Conservation (phyloP, 1,284 basidiomycete genomes). For the Malassezia pachydermatis region DNA sequence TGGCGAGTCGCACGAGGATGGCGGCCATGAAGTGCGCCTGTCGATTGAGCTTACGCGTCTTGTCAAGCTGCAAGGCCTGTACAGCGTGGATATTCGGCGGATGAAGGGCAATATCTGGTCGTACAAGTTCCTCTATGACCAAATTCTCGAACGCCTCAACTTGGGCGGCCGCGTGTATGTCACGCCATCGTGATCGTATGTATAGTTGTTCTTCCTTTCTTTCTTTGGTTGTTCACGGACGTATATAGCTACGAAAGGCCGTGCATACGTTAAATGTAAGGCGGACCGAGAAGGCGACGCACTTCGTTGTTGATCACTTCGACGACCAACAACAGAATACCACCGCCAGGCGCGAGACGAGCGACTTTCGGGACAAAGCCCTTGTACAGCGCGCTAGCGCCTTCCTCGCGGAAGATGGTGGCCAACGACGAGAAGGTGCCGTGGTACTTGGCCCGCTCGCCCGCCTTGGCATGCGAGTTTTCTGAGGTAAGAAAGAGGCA, state of each 20-base stretch:
- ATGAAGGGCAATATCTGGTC: slow-evolving; percentile 45
- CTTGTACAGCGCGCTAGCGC: slow-evolving; percentile 79
- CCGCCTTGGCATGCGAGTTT: slow-evolving; percentile 51
- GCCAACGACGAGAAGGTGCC: slow-evolving; percentile 64
- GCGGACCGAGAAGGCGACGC: slow-evolving; percentile 32
- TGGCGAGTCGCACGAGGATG: slow-evolving; percentile 35
- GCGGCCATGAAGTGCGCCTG: slow-evolving; percentile 45
- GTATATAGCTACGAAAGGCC: neutral
- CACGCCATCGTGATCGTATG: too few relatives aligned
- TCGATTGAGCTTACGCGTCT: slow-evolving; percentile 44
- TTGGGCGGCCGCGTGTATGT: slow-evolving; percentile 16
- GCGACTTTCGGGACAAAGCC: slow-evolving; percentile 62
- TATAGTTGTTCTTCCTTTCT: too few relatives aligned
- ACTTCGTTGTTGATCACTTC: slow-evolving; percentile 31
- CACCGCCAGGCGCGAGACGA: slow-evolving; percentile 82
- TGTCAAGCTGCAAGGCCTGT: slow-evolving; percentile 40
- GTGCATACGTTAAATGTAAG: slow-evolving; percentile 26
- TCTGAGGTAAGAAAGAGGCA: too few relatives aligned
- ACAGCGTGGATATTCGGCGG: slow-evolving; percentile 43
- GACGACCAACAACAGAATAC: slow-evolving; percentile 66
- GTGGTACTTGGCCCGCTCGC: slow-evolving; percentile 64
- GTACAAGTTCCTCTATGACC: slow-evolving; percentile 46
- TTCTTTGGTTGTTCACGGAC: too few relatives aligned
- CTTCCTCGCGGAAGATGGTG: slow-evolving; percentile 81
- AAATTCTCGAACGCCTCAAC: slow-evolving; percentile 31